phyloP scores from a whole-genome alignment of 2,329 filamentous ascomycete species.

The Bipolaris sorokiniana region DNA sequence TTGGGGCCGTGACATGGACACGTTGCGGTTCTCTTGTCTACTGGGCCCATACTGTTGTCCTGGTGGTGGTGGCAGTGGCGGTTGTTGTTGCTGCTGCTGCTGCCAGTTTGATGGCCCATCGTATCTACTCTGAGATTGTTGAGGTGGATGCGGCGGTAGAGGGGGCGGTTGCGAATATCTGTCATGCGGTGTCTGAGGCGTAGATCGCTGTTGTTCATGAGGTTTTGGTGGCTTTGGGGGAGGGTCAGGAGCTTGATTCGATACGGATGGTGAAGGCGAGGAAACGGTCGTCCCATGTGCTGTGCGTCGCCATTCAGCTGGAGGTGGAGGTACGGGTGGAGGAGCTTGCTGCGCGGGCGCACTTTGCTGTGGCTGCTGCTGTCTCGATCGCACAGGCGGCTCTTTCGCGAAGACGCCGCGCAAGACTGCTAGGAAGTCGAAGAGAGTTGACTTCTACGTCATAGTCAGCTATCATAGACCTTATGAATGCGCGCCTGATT shows the following conservation, averaged over 20 bases:
- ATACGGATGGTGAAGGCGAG: constrained; percentile 44
- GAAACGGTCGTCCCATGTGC: constrained; percentile 39
- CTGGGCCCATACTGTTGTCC: constrained; percentile 25
- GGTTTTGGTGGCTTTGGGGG: constrained; percentile 58
- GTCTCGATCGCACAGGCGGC: constrained; percentile 81
- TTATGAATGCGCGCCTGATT: not conserved
- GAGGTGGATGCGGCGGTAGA: constrained; percentile 43
- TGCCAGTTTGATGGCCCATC: constrained; percentile 27
- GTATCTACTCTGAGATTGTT: constrained; percentile 32
- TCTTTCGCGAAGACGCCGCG: constrained; percentile 92
- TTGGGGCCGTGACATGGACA: constrained; percentile 34
- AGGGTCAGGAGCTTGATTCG: constrained; percentile 42
- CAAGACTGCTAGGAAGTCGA: constrained; percentile 82
- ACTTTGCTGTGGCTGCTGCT: constrained; percentile 52
- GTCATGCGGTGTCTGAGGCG: constrained; percentile 32
- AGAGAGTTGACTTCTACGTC: constrained; percentile 76
- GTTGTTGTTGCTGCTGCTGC: constrained; percentile 12
- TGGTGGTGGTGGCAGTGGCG: not conserved
- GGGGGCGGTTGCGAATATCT: constrained; percentile 42
- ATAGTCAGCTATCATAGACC: constrained; percentile 14
- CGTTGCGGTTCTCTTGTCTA: constrained; percentile 32
- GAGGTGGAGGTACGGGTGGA: constrained; percentile 68
- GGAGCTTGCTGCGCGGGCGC: constrained; percentile 40
- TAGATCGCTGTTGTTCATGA: constrained; percentile 34
- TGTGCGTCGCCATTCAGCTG: constrained; percentile 60